Base-by-base conservation (phyloP, 306 rosid species). In the Quercus gilva region DNA sequence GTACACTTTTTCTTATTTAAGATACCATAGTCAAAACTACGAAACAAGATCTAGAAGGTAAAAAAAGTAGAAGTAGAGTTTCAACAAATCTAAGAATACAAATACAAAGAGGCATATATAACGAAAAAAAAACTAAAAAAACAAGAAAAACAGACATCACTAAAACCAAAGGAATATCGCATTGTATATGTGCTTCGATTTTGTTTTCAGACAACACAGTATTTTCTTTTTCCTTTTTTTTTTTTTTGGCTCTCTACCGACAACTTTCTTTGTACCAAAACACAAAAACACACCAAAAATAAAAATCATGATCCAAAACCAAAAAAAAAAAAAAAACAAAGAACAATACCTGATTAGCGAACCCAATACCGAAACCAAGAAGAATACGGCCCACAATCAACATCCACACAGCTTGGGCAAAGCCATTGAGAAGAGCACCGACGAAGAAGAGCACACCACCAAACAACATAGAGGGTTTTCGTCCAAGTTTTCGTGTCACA, bases 331-430 rank as follows among this genome's bases (percentile, higher is more conserved):
- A 23, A 23, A 31, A 26, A 23, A 5, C 1, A 31, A 52, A 33
- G 11, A 33, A 13, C 14, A 33, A 25, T 88, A 94, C 99, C 99
- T 94, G 99, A 84, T 91, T 92, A 56, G 97, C 83, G 58, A 94
- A 94, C 2, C 99, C 99, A 74, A 94, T 87, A 69, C 99, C 99
- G n/a, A 94, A 86, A 2, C 99, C 97, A 75, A 94, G 99, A 33
- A 94, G 76, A 69, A 94, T 89, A 64, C 99, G 97, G 78, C 99
- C 99, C 15, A 92, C 85, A 13, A 92, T 92, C 49, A 92, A 76
- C 95, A 91, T 92, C 94, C 91, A 89, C 10, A 91, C 90, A 0
- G 45, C 58, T 58, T 81, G 57, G 14, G 99, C 97, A 13, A 81
- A 68, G 29, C 88, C 99, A 45, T 95, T 95, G 64, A 95, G 84